Percentiles rank a stretch among this genome's conserved stretches.
phyloP scores from a whole-genome alignment of 208 protist species.

The Leishmania guyanensis region DNA sequence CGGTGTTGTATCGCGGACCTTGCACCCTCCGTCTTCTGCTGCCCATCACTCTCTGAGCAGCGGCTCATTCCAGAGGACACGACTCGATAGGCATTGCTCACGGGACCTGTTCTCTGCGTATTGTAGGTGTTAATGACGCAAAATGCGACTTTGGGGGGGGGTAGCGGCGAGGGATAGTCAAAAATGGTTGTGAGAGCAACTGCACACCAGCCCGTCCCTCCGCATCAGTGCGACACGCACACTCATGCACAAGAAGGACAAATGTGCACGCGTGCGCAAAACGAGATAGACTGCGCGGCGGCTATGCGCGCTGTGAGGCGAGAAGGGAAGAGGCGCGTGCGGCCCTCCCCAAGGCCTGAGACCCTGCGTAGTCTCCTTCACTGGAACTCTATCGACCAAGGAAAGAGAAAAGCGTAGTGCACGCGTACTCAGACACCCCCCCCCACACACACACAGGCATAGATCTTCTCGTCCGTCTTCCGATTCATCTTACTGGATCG shows the following conservation, averaged over 20 bases:
- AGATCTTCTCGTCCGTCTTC: background rate
- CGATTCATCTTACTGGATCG: background rate
- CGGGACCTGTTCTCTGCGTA: background rate
- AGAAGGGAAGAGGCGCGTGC: background rate
- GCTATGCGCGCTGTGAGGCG: background rate
- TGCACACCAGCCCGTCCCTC: background rate
- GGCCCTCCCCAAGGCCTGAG: background rate
- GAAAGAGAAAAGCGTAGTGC: background rate
- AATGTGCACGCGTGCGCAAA: background rate
- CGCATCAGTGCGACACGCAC: background rate
- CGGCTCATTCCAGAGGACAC: background rate
- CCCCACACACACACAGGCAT: no score
- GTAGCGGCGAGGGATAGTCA: background rate
- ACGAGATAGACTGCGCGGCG: background rate
- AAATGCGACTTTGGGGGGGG: background rate
- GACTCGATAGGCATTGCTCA: background rate
- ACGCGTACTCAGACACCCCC: background rate
- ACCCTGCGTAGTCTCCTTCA: background rate
- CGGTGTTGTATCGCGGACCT: background rate
- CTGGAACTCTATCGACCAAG: background rate
- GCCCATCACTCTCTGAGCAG: background rate
- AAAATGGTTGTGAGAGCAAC: background rate
- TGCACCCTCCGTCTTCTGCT: background rate
- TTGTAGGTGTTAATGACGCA: background rate
- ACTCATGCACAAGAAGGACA: background rate